Evolutionary conservation across 139 green algal genomes (phyloP).

Genomic region (Tetraselmis striata): DNA sequence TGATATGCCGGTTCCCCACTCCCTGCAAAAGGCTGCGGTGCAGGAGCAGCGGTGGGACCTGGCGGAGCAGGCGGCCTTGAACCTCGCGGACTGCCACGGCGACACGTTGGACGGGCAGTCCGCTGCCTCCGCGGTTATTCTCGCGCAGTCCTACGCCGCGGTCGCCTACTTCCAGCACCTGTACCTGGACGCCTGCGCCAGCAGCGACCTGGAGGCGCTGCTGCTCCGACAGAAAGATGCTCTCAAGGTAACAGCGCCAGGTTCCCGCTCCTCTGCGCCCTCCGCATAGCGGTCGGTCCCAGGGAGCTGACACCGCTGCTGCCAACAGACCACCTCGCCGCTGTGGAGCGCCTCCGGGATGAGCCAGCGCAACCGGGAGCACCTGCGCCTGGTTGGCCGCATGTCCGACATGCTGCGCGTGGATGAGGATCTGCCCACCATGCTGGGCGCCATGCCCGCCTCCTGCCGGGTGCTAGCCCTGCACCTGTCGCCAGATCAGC

Average conservation of each 20-base stretch:
- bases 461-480: background rate
- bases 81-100: background rate
- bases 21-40: background rate
- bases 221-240: background rate
- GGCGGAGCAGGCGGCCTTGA: background rate
- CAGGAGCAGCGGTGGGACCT: background rate
- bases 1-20: too few relatives aligned
- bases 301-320: too few relatives aligned
- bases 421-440: background rate
- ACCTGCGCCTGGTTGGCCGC: background rate
- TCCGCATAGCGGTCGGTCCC: too few relatives aligned
- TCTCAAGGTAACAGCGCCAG: background rate
- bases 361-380: background rate
- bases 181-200: background rate
- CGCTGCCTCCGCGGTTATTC: background rate
- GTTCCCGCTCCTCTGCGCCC: background rate
- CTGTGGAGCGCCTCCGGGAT: background rate
- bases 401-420: background rate
- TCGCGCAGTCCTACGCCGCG: background rate
- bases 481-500: background rate
- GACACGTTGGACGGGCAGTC: background rate
- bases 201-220: background rate
- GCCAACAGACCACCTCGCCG: background rate
- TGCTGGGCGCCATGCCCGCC: background rate
- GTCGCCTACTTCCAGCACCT: background rate